phyloP scores from a whole-genome alignment of 2,329 filamentous ascomycete species.

The Fusarium concolor region DNA sequence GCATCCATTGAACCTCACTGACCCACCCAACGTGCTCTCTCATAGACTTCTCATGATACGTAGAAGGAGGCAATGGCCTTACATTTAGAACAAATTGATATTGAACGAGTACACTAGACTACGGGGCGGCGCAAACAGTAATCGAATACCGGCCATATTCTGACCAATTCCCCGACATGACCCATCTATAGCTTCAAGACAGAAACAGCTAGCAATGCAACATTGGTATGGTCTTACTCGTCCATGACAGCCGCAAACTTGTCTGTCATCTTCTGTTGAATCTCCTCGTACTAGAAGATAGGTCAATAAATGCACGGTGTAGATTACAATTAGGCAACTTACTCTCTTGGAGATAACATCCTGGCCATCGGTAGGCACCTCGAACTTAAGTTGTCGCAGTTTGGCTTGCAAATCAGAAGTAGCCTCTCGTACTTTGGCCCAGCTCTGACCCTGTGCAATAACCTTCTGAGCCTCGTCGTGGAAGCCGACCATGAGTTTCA shows the following conservation, averaged over 20 bases:
- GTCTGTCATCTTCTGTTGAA: conserved; percentile 92
- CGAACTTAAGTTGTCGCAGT: conserved; percentile 95
- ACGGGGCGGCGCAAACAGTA: conserved; percentile 45
- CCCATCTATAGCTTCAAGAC: conserved; percentile 47
- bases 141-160: conserved; percentile 42
- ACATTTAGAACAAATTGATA: conserved; percentile 41
- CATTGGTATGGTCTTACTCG: conserved; percentile 70
- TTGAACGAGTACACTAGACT: conserved; percentile 47
- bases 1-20: conserved; percentile 15
- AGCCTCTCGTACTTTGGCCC: conserved; percentile 91
- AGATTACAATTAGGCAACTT: conserved; percentile 48
- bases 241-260: conserved; percentile 97
- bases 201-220: conserved; percentile 41
- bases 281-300: conserved; percentile 80
- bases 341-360: conserved; percentile 87
- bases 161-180: conserved; percentile 38
- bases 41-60: background rate
- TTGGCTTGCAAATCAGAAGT: conserved; percentile 87
- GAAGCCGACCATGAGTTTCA: conserved; percentile 99
- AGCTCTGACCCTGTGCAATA: conserved; percentile 88
- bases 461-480: conserved; percentile 98
- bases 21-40: conserved; percentile 20
- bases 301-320: conserved; percentile 53
- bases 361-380: conserved; percentile 87
- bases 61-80: background rate